Evolutionary conservation across 2,329 filamentous ascomycete species (phyloP).

Genomic region (Apiospora aurea): DNA sequence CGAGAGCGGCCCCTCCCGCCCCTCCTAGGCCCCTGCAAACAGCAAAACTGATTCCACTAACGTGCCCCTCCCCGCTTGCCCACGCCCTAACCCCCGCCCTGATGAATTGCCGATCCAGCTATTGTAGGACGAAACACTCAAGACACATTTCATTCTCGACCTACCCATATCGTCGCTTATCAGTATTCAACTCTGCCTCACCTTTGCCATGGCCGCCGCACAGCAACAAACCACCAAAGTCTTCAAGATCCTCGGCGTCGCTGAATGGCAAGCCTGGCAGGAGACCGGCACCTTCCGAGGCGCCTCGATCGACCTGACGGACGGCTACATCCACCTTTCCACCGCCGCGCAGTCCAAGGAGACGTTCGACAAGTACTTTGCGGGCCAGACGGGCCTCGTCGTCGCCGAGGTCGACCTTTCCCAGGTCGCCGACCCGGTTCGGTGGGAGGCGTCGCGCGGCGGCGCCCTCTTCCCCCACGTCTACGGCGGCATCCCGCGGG

Average conservation of each 20-base stretch:
- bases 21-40: background rate
- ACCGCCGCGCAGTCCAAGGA: slow-evolving; percentile 12
- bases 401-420: slow-evolving; percentile 23
- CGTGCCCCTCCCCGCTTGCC: background rate
- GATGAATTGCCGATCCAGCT: too few relatives aligned
- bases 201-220: background rate
- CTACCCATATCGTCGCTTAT: background rate
- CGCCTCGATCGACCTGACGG: slow-evolving; percentile 17
- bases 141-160: background rate
- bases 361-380: slow-evolving; percentile 23
- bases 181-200: background rate
- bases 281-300: background rate
- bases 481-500: slow-evolving; percentile 17
- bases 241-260: slow-evolving; percentile 16
- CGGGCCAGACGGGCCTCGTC: slow-evolving; percentile 4
- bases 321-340: slow-evolving; percentile 24
- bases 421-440: slow-evolving; percentile 1
- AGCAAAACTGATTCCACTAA: background rate
- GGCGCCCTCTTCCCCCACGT: slow-evolving; percentile 22
- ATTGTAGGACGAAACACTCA: too few relatives aligned
- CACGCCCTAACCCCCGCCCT: background rate
- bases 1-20: background rate
- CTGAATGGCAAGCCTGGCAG: slow-evolving; percentile 4
- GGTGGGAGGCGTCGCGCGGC: slow-evolving; percentile 20
- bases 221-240: background rate